Evolutionary conservation across 352 stramenopile species (phyloP), one percentile per base, ranked within the genome.

Genomic region (Phytophthora capsici): DNA sequence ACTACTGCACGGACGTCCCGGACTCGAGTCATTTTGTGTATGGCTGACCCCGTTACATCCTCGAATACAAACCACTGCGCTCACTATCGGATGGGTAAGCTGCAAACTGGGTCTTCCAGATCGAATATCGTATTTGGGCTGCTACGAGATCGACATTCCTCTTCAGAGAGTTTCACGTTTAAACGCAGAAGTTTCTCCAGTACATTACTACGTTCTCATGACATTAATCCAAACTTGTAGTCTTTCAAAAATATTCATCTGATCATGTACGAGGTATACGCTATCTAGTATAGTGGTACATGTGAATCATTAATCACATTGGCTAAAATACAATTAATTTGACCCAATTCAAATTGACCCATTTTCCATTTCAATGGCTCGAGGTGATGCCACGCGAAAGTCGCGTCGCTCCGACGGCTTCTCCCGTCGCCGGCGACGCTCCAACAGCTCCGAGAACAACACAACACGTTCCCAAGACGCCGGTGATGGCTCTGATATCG

Each of bases 351-450:
- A n/a, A n/a, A n/a, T n/a, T n/a, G n/a, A n/a, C n/a, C n/a, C n/a
- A n/a, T n/a, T n/a, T n/a, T n/a, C n/a, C n/a, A n/a, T n/a, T n/a
- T 13, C 44, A 50, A 66, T 74, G 66, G 48, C 48, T 54, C 40
- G 50, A 45, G 41, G 41, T 9, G 34, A 46, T 17, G 32, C 17
- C 3, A 30, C 10, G 23, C 26, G 56, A 19, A 61, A 52, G 37
- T 50, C 55, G 55, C 65, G 51, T 48, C 69, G 69, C 40, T 63
- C 69, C n/a, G 61, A 78, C 46, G 70, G 70, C 51, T 78, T 75
- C 49, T 78, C 70, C 16, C 73, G 69, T 51, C 73, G 73, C 25
- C 73, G 69, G 7, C 65, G 61, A 43, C 66, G 58, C 41, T 38
- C 36, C 14, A 43, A 63, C 34, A 71, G 61, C 51, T 51, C 58